These are phyloP conservation scores for Ulvella scutata DNA, from an alignment of 139 green algal species.

Conservation along the genomic window DNA sequence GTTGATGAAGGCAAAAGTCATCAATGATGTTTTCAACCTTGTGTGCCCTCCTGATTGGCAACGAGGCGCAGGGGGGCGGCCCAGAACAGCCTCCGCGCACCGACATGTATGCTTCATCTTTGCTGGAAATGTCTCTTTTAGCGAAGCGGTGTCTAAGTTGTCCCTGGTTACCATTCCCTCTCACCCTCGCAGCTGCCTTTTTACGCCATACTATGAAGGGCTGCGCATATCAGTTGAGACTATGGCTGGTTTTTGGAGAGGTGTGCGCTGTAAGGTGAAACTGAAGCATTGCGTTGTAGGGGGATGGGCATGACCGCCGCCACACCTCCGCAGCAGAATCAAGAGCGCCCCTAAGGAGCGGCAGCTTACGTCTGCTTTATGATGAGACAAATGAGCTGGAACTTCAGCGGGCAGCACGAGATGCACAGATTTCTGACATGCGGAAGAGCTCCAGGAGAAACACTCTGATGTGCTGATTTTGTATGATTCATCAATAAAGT, in stretches of 20 bases:
- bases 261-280: no score
- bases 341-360: background rate
- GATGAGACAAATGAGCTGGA: constrained; percentile 1
- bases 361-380: background rate
- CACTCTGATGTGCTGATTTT: no score
- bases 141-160: no score
- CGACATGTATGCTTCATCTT: background rate
- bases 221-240: no score
- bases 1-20: constrained; percentile 38
- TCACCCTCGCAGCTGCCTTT: no score
- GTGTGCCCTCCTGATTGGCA: constrained; percentile 25
- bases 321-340: no score
- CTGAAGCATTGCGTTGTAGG: no score
- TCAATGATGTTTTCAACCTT: constrained; percentile 31
- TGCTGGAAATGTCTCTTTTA: no score
- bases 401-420: background rate
- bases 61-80: background rate
- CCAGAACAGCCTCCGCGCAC: background rate
- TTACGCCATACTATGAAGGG: no score
- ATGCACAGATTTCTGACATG: background rate
- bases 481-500: no score
- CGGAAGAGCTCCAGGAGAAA: background rate
- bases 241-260: no score
- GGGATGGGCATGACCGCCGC: background rate
- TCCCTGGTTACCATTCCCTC: no score